Evolutionary conservation across 306 rosid genomes (phyloP).

Genomic region (Lathyrus aphaca): DNA sequence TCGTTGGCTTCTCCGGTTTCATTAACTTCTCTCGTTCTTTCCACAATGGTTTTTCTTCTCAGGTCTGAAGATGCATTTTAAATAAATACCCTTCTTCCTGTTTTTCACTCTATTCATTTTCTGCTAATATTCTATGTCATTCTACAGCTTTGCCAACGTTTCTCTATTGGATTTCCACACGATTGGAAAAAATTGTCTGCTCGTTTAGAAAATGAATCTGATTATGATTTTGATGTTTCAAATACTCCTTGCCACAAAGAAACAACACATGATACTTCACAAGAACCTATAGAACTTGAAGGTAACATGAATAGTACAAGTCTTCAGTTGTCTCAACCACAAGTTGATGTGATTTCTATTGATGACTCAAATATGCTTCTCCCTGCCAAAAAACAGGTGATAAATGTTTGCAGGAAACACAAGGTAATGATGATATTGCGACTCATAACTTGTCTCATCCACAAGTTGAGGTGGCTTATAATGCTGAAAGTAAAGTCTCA

Average conservation of each 20-base stretch:
- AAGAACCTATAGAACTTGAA: constrained; percentile 18
- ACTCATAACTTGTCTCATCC: background rate
- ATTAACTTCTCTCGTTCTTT: constrained; percentile 39
- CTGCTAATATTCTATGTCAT: background rate
- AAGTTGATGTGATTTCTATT: constrained; percentile 22
- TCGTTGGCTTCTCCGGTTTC: constrained; percentile 34
- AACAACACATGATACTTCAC: background rate
- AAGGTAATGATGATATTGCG: background rate
- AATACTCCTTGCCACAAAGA: constrained; percentile 30
- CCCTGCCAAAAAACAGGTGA: background rate
- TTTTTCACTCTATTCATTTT: background rate
- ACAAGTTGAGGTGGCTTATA: constrained; percentile 5
- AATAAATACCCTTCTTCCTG: background rate
- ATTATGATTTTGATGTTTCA: constrained; percentile 36
- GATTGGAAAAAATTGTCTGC: constrained; percentile 63
- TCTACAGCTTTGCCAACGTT: constrained; percentile 58
- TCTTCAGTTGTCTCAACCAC: constrained; percentile 3
- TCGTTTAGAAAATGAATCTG: constrained; percentile 25
- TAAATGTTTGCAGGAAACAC: background rate
- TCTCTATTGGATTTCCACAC: constrained; percentile 72
- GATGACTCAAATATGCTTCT: background rate
- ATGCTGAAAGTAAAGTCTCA: constrained; percentile 26
- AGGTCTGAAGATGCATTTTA: too few species aligned
- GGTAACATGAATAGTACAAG: background rate
- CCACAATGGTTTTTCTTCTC: constrained; percentile 44